Conservation (phyloP, 1,284 basidiomycete genomes). For the Exsudoporus floridanus region DNA sequence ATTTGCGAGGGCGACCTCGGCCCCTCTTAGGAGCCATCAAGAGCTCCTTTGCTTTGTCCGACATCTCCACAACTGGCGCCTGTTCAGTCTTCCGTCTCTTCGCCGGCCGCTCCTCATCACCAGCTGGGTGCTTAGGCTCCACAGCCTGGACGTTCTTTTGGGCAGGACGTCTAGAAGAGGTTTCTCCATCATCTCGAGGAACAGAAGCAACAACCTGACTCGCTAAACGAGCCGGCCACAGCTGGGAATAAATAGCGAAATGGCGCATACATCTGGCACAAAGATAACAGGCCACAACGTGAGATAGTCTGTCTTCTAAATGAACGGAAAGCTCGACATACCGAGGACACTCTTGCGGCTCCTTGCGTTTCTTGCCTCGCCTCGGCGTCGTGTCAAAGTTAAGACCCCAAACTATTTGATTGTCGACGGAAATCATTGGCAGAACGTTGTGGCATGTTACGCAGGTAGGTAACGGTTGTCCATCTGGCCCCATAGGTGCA, state of each 20-base stretch:
- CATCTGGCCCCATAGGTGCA: slow-evolving; percentile 51
- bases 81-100: slow-evolving; percentile 48
- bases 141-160: slow-evolving; percentile 49
- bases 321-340: slow-evolving; percentile 38
- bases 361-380: slow-evolving; percentile 54
- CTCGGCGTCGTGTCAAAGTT: slow-evolving; percentile 45
- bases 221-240: slow-evolving; percentile 66
- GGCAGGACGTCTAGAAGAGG: slow-evolving; percentile 45
- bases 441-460: slow-evolving; percentile 65
- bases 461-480: slow-evolving; percentile 60
- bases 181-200: slow-evolving; percentile 52
- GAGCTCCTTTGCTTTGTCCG: slow-evolving; percentile 37
- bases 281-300: slow-evolving; percentile 17
- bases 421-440: slow-evolving; percentile 71
- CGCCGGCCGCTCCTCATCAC: slow-evolving; percentile 40
- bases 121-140: slow-evolving; percentile 54
- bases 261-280: slow-evolving; percentile 68
- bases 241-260: slow-evolving; percentile 64
- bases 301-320: slow-evolving; percentile 17
- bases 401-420: slow-evolving; percentile 70
- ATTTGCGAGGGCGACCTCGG: slow-evolving; percentile 39
- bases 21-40: slow-evolving; percentile 36
- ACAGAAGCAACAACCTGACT: slow-evolving; percentile 46
- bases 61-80: slow-evolving; percentile 37
- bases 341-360: slow-evolving; percentile 71